These are phyloP conservation scores for Raphidocelis subcapitata DNA, from an alignment of 139 green algal species.

Conservation along the genomic window DNA sequence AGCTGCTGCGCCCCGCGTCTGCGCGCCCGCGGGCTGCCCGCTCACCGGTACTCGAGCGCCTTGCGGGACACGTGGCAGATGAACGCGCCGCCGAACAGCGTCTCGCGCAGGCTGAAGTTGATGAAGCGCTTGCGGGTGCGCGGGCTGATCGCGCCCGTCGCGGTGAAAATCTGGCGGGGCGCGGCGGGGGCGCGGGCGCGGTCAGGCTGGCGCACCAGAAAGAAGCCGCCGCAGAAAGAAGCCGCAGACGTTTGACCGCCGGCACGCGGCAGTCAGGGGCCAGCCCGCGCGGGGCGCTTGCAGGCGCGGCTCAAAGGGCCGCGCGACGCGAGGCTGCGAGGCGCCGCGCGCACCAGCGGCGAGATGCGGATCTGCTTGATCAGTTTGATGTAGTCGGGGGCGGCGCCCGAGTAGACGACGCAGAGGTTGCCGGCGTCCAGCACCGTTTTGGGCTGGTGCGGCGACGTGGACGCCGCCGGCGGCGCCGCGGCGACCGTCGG, in stretches of 20 bases:
- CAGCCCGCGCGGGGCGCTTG: too few relatives aligned
- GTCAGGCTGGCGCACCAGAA: too few relatives aligned
- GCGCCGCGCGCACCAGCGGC: conserved; percentile 17
- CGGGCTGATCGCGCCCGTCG: conserved; percentile 13
- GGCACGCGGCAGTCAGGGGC: too few relatives aligned
- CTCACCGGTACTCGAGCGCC: conserved; percentile 20
- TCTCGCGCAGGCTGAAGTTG: conserved; percentile 3
- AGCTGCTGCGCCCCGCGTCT: neutral
- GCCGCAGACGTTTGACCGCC: too few relatives aligned
- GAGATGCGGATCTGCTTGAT: conserved; percentile 17
- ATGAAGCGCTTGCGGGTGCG: conserved; percentile 6
- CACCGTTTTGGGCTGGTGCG: neutral
- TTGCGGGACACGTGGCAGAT: conserved; percentile 1
- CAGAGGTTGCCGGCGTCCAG: conserved; percentile 11
- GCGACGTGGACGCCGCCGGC: neutral
- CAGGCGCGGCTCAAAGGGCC: too few relatives aligned
- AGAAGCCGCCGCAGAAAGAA: too few relatives aligned
- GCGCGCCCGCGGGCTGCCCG: too few relatives aligned
- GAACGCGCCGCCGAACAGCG: neutral
- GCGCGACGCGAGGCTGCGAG: too few relatives aligned
- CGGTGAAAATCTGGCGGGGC: conserved; percentile 7
- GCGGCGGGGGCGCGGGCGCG: too few relatives aligned
- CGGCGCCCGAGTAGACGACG: conserved; percentile 4
- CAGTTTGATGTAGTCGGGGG: conserved; percentile 25
- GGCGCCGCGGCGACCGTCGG: too few relatives aligned